Conservation (phyloP, 805 yeast genomes). For the Naumovozyma dairenensis region DNA sequence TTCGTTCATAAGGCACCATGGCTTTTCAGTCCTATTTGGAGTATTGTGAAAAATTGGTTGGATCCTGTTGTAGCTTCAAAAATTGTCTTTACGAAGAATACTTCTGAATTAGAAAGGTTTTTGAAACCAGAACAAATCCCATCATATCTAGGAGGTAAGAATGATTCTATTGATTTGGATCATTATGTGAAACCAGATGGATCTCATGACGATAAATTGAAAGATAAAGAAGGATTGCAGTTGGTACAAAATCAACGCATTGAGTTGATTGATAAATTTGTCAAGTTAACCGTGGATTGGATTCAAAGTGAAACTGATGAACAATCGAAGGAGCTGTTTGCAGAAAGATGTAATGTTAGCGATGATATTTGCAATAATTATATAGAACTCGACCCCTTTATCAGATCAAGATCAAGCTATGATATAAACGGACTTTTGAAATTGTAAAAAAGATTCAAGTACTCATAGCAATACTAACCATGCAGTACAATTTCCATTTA, state of each 20-base stretch:
- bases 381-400: conserved; percentile 63
- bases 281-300: conserved; percentile 69
- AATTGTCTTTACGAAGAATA: conserved; percentile 68
- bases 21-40: conserved; percentile 94
- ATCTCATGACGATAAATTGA: conserved; percentile 38
- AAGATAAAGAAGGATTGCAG: conserved; percentile 32
- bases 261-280: conserved; percentile 42
- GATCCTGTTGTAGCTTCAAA: conserved; percentile 95
- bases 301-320: conserved; percentile 40
- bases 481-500: no score
- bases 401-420: conserved; percentile 67
- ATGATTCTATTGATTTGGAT: conserved; percentile 43
- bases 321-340: conserved; percentile 38
- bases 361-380: conserved; percentile 51
- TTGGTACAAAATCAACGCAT: conserved; percentile 53
- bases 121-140: conserved; percentile 57
- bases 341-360: conserved; percentile 46
- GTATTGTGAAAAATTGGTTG: conserved; percentile 82
- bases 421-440: conserved; percentile 61
- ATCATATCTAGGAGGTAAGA: conserved; percentile 59
- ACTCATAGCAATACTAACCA: no score
- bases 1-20: conserved; percentile 93
- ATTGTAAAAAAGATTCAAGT: conserved; percentile 1
- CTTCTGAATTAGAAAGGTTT: conserved; percentile 55
- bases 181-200: conserved; percentile 52